These are phyloP conservation scores for Leptodermis oblonga DNA, from an alignment of 257 asterid species.

Conservation along the genomic window DNA sequence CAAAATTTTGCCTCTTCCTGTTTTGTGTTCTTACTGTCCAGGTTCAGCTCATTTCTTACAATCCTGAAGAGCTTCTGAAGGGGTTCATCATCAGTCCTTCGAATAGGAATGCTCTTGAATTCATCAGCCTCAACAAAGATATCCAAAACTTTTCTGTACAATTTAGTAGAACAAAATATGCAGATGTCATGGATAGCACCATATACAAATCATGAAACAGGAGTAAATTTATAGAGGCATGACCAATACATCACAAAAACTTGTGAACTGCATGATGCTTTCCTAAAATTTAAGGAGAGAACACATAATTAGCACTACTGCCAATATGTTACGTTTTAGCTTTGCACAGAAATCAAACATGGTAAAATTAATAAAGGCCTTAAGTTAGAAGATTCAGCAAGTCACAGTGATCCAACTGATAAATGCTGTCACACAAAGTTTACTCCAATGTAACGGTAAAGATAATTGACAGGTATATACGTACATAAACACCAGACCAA, in stretches of 20 bases:
- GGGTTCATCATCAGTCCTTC: conserved; percentile 81
- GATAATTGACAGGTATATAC: background rate
- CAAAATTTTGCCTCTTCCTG: conserved; percentile 90
- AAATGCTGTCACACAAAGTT: background rate
- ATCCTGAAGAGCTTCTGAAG: conserved; percentile 70
- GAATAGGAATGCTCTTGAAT: conserved; percentile 72
- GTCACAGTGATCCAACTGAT: background rate
- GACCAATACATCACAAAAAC: background rate
- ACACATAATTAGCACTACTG: background rate
- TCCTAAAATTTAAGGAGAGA: background rate
- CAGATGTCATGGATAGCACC: background rate
- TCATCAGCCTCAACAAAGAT: conserved; percentile 82
- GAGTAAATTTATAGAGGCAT: background rate
- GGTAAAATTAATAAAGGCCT: background rate
- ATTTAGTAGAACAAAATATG: conserved; percentile 1
- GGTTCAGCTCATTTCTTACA: conserved; percentile 67
- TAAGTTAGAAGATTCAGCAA: background rate
- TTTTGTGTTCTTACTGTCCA: conserved; percentile 68
- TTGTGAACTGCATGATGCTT: conserved; percentile 3
- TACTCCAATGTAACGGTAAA: background rate
- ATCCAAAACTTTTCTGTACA: conserved; percentile 83
- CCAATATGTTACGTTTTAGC: background rate
- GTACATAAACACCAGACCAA: background rate
- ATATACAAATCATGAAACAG: background rate
- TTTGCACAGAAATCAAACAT: background rate